Percentiles rank a stretch among this genome's conserved stretches.
phyloP scores from a whole-genome alignment of 768 basidiomycete genomes.

The Kwoniella heveanensis region DNA sequence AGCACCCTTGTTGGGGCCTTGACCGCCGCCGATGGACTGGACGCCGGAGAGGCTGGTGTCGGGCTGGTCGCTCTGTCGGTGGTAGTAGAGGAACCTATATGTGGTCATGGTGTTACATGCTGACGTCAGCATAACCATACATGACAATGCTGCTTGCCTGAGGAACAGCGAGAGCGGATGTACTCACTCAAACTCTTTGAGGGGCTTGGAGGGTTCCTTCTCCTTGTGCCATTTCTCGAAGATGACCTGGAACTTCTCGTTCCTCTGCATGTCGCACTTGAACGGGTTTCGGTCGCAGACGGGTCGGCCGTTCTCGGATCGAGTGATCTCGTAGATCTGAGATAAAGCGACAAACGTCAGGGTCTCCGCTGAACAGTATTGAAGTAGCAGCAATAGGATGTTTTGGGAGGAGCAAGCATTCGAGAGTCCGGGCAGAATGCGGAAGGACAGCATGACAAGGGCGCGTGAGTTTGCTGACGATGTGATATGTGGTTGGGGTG shows the following conservation, averaged over 20 bases:
- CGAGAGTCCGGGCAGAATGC: no score
- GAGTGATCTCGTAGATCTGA: slow-evolving; percentile 19
- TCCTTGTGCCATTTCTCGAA: slow-evolving; percentile 21
- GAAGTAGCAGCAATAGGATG: no score
- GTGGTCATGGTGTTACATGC: background rate
- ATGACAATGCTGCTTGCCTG: no score
- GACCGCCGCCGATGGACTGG: slow-evolving; percentile 11
- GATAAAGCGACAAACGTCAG: no score
- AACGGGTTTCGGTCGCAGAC: slow-evolving; percentile 15
- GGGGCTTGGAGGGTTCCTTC: slow-evolving; percentile 10
- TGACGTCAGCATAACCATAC: background rate
- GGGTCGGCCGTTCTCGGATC: slow-evolving; percentile 16
- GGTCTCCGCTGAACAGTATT: no score
- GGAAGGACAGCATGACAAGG: no score
- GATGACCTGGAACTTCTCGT: slow-evolving; percentile 21
- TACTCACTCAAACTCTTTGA: slow-evolving; percentile 20
- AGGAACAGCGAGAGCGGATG: background rate
- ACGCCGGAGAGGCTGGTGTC: slow-evolving; percentile 7
- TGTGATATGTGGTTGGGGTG: no score
- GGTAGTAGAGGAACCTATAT: slow-evolving; percentile 16
- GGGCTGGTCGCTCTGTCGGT: slow-evolving; percentile 11
- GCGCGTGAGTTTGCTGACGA: no score
- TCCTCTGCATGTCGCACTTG: slow-evolving; percentile 11
- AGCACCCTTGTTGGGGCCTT: slow-evolving; percentile 4
- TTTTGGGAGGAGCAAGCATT: no score